These are phyloP conservation scores for Scheffersomyces titani DNA, from an alignment of 1,139 yeast species.

Conservation along the genomic window DNA sequence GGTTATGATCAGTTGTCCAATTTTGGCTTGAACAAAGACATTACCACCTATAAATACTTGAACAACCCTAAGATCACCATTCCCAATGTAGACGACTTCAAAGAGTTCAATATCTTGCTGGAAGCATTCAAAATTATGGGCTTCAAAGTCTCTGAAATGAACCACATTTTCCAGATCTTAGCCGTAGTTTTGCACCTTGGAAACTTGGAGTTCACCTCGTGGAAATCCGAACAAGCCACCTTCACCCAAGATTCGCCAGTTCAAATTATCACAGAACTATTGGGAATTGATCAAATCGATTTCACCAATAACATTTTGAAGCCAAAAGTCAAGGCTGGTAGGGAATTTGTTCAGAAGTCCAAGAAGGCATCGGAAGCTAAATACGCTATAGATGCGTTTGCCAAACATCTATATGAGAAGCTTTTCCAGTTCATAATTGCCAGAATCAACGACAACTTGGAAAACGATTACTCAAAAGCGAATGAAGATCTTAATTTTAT, in stretches of 20 bases:
- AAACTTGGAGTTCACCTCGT: conserved; percentile 71
- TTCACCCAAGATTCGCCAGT: conserved; percentile 59
- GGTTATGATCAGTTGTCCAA: conserved; percentile 60
- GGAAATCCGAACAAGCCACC: conserved; percentile 79
- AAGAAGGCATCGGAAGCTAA: conserved; percentile 80
- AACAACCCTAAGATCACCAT: conserved; percentile 54
- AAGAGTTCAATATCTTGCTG: conserved; percentile 61
- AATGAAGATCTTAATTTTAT: conserved; percentile 55
- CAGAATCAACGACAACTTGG: conserved; percentile 72
- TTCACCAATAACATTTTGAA: conserved; percentile 61
- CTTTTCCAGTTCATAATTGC: conserved; percentile 77
- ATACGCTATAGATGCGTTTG: conserved; percentile 80
- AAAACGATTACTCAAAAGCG: conserved; percentile 20
- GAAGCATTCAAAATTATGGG: conserved; percentile 78
- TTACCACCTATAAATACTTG: conserved; percentile 58
- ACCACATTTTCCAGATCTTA: conserved; percentile 62
- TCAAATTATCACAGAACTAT: conserved; percentile 55
- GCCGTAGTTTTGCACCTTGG: conserved; percentile 87
- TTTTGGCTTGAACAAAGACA: conserved; percentile 49
- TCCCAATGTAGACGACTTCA: conserved; percentile 72
- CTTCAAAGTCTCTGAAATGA: conserved; percentile 55
- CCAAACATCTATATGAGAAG: conserved; percentile 85
- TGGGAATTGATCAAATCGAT: conserved; percentile 62
- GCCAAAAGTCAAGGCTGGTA: conserved; percentile 91
- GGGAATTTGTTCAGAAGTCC: conserved; percentile 80